phyloP scores from a whole-genome alignment of 2,329 filamentous ascomycete genomes.

The Cladosporium sphaerospermum region DNA sequence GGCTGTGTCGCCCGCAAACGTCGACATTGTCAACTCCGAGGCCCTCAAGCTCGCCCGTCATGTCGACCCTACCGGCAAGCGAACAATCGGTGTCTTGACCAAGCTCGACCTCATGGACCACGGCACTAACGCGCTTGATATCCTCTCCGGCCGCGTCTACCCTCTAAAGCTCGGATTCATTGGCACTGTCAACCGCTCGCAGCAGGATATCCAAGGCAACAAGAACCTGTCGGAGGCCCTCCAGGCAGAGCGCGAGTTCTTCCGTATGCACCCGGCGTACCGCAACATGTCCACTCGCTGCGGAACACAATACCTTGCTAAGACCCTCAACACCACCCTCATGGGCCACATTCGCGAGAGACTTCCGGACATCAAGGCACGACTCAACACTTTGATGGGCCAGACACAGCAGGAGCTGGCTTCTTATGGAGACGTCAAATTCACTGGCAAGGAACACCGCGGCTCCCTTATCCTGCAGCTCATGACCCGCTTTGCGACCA shows the following conservation, averaged over 20 bases:
- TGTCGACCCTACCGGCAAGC: slow-evolving; percentile 87
- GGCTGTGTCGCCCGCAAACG: slow-evolving; percentile 93
- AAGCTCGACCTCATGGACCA: slow-evolving; percentile 99
- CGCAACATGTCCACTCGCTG: slow-evolving; percentile 91
- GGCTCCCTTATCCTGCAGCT: slow-evolving; percentile 91
- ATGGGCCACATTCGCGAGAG: slow-evolving; percentile 96
- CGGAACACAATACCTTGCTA: slow-evolving; percentile 89
- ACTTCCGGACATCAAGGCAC: slow-evolving; percentile 94
- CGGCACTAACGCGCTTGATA: slow-evolving; percentile 94
- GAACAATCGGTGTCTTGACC: slow-evolving; percentile 94
- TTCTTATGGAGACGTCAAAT: slow-evolving; percentile 96
- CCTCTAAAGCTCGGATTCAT: slow-evolving; percentile 96
- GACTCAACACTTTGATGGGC: slow-evolving; percentile 97
- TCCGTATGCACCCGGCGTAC: slow-evolving; percentile 94
- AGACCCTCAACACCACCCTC: slow-evolving; percentile 87
- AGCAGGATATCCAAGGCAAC: slow-evolving; percentile 94
- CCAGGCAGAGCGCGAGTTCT: slow-evolving; percentile 86
- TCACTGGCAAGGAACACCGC: slow-evolving; percentile 92
- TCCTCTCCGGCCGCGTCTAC: slow-evolving; percentile 94
- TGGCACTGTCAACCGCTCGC: slow-evolving; percentile 93
- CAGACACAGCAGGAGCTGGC: slow-evolving; percentile 98
- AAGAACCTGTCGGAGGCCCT: slow-evolving; percentile 92
- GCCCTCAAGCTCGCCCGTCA: slow-evolving; percentile 93
- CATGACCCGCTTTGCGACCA: slow-evolving; percentile 97
- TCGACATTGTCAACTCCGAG: slow-evolving; percentile 97